Conservation (phyloP, 2,329 filamentous ascomycete genomes). For the Colletotrichum scovillei region DNA sequence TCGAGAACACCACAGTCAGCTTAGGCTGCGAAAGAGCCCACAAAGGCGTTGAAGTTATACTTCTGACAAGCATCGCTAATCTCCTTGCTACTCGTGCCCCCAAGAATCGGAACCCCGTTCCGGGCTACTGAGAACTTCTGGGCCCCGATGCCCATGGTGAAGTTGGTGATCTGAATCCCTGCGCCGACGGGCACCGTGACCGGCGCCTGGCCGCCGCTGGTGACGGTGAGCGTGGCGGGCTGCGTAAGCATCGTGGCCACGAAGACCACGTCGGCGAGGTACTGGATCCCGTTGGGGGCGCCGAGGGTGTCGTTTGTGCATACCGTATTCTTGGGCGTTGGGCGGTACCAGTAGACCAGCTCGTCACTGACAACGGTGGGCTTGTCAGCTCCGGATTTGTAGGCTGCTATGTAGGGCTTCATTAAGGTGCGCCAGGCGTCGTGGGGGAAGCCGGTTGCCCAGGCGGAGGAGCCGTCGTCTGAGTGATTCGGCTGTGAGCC, state of each 20-base stretch:
- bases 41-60: not conserved
- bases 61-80: not conserved
- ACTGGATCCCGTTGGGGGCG: slow-evolving; percentile 35
- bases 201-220: not conserved
- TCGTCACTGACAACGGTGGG: slow-evolving; percentile 33
- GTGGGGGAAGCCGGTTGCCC: not conserved
- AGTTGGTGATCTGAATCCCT: not conserved
- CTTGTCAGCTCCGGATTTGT: not conserved
- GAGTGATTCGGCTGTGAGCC: not conserved
- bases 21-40: not conserved
- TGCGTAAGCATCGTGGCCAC: slow-evolving; percentile 38
- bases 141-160: not conserved
- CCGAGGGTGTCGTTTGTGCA: slow-evolving; percentile 37
- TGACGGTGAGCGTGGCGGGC: slow-evolving; percentile 7
- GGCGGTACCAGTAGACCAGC: slow-evolving; percentile 41
- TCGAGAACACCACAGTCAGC: not conserved
- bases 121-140: not conserved
- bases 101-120: not conserved
- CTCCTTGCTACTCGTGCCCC: not conserved
- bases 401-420: not conserved
- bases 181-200: not conserved
- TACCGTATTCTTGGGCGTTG: slow-evolving; percentile 34
- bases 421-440: not conserved
- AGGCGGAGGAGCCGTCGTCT: not conserved
- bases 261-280: slow-evolving; percentile 39